These are phyloP conservation scores for Linum usitatissimum DNA, from an alignment of 345 rosid species.

Conservation along the genomic window DNA sequence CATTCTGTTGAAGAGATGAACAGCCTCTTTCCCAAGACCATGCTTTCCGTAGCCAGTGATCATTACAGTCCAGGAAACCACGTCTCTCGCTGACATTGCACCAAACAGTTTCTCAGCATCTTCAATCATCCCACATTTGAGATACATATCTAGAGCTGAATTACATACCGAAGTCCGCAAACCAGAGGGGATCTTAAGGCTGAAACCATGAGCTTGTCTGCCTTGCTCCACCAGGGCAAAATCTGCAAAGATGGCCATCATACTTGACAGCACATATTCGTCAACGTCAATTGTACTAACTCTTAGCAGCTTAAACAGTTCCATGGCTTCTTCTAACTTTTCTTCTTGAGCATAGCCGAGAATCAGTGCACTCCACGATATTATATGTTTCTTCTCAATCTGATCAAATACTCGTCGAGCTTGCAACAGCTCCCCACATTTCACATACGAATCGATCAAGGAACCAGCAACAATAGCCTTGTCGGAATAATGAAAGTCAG, in stretches of 20 bases:
- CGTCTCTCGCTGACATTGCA: slow-evolving; percentile 48
- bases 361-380: slow-evolving; percentile 69
- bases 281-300: slow-evolving; percentile 33
- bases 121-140: slow-evolving; percentile 63
- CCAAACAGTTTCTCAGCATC: slow-evolving; percentile 54
- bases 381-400: slow-evolving; percentile 43
- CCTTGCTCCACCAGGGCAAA: slow-evolving; percentile 73
- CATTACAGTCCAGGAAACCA: slow-evolving; percentile 85
- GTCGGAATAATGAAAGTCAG: slow-evolving; percentile 41
- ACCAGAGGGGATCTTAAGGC: slow-evolving; percentile 54
- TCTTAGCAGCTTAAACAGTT: slow-evolving; percentile 50
- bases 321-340: slow-evolving; percentile 48
- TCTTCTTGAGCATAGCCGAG: slow-evolving; percentile 80
- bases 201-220: slow-evolving; percentile 68
- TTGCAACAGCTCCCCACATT: slow-evolving; percentile 41
- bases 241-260: slow-evolving; percentile 76
- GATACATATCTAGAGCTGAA: slow-evolving; percentile 77
- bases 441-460: slow-evolving; percentile 67
- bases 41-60: slow-evolving; percentile 89
- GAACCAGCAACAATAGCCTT: slow-evolving; percentile 43
- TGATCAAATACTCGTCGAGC: slow-evolving; percentile 52
- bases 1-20: slow-evolving; percentile 46
- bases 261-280: slow-evolving; percentile 58
- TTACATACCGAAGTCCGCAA: slow-evolving; percentile 52
- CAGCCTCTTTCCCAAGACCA: slow-evolving; percentile 63